A percentile compares a stretch with the other conserved stretches of the same genome.
phyloP scores from a whole-genome alignment of 2,329 filamentous ascomycete genomes.

The Thelonectria blattea region DNA sequence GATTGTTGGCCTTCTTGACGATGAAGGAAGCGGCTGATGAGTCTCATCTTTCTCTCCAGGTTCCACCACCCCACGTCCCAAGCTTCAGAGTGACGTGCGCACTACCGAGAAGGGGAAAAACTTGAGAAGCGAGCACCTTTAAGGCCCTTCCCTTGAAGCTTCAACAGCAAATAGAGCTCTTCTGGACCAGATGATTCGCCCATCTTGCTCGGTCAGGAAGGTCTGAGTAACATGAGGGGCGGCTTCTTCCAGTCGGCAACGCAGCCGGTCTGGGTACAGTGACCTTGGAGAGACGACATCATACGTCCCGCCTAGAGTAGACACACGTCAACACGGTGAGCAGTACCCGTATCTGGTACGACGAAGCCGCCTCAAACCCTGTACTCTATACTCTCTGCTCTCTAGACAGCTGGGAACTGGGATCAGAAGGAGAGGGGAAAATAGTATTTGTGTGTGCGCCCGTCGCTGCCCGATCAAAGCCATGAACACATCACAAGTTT shows the following conservation, averaged over 20 bases:
- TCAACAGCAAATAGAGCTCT: slow-evolving; percentile 14
- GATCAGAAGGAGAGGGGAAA: background rate
- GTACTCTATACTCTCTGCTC: slow-evolving; percentile 2
- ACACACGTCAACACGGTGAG: background rate
- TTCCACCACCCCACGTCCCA: slow-evolving; percentile 23
- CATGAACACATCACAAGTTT: slow-evolving; percentile 29
- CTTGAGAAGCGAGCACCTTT: slow-evolving; percentile 8
- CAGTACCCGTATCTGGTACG: background rate
- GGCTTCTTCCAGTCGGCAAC: background rate
- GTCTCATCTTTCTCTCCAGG: slow-evolving; percentile 3
- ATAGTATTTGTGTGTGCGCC: background rate
- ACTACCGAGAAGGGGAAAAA: slow-evolving; percentile 16
- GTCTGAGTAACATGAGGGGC: background rate
- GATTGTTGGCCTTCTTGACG: background rate
- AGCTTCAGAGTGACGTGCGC: slow-evolving; percentile 20
- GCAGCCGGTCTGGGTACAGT: background rate
- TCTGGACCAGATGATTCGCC: slow-evolving; percentile 6
- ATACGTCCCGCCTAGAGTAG: background rate
- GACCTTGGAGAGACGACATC: background rate
- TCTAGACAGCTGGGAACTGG: slow-evolving; percentile 5
- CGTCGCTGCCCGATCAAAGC: slow-evolving; percentile 33
- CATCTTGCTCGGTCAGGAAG: slow-evolving; percentile 4
- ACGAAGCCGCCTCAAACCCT: background rate
- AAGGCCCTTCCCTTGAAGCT: slow-evolving; percentile 1
- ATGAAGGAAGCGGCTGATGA: slow-evolving; percentile 5